Base-by-base conservation (phyloP, 2,329 filamentous ascomycete genomes). In the Trichophyton simii region DNA sequence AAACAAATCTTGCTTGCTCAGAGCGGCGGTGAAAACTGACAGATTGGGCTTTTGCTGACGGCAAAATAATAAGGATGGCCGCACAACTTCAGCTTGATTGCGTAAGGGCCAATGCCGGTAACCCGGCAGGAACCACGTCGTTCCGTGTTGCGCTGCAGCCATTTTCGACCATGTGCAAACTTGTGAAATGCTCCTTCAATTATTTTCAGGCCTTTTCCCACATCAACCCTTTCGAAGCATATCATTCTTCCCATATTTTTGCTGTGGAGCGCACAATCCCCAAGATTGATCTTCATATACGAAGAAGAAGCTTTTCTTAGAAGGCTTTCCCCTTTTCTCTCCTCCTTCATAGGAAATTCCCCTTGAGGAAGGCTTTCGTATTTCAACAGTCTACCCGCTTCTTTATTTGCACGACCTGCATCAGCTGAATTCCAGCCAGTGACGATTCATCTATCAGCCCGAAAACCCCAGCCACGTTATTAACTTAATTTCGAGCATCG, bases 241-340 rank as follows among this genome's bases (percentile, higher is more conserved):
- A 42, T 18, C 5, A 18, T 15, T 52, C 3, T 13, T 22, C 20
- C 20, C 18, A 52, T 28, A 8, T 18, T 6, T 54, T 13, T 11
- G 8, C 11, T 31, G 50, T 28, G 28, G 50, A 54, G 50, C 3
- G 18, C 44, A 48, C 9, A 48, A 54, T 31, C n/a, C 28, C 15
- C 50, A 54, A 31, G 22, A n/a, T 31, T n/a, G 50, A 54, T 54
- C 50, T 20, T 25, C 50, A 54, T 20, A 54, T 54, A 54, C 50
- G 50, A 54, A 34, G 22, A 54, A 54, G 50, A 54, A 54, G 50
- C 50, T 54, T 54, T 54, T 54, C 22, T 54, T 34, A 34, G 50
- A 54, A 54, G 22, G 28, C 28, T 44, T 54, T 31, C 50, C 50
- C 50, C 50, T 54, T 54, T 54, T 54, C 50, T 15, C n/a, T 31